These are phyloP conservation scores for Mycena indigotica DNA, from an alignment of 768 basidiomycete species.

Conservation along the genomic window DNA sequence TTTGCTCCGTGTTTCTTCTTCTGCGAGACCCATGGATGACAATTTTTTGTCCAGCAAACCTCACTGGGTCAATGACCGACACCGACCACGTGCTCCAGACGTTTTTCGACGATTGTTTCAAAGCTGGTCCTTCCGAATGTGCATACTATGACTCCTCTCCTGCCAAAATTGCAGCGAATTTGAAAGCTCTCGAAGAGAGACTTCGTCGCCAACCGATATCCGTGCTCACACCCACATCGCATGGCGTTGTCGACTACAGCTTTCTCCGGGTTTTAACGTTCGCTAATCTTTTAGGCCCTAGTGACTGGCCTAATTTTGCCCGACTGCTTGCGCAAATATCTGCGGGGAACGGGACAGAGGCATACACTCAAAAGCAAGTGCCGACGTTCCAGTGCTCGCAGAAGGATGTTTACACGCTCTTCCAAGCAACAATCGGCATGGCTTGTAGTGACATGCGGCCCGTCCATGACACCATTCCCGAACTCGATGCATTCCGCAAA, in stretches of 20 bases:
- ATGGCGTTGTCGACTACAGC: constrained; percentile 42
- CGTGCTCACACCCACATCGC: constrained; percentile 30
- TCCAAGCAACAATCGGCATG: neutral
- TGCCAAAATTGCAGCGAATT: constrained; percentile 35
- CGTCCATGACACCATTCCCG: neutral
- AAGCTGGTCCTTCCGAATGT: constrained; percentile 38
- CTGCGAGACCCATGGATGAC: neutral
- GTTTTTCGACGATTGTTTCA: constrained; percentile 40
- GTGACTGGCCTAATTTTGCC: constrained; percentile 35
- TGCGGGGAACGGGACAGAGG: constrained; percentile 29
- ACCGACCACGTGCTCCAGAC: constrained; percentile 37
- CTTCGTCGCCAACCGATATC: constrained; percentile 35
- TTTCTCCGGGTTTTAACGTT: constrained; percentile 34
- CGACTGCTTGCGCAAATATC: constrained; percentile 37
- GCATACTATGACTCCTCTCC: constrained; percentile 42
- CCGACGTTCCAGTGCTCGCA: constrained; percentile 31
- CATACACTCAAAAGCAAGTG: constrained; percentile 24
- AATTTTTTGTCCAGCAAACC: neutral
- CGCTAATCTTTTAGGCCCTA: constrained; percentile 36
- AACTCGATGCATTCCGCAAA: neutral
- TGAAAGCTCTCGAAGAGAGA: constrained; percentile 33
- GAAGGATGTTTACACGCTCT: neutral
- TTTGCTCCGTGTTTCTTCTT: neutral
- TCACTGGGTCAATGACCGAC: constrained; percentile 22
- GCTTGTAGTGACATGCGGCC: neutral